Base-by-base conservation (phyloP, 139 green algal genomes). In the Chlamydomonas sp. region DNA sequence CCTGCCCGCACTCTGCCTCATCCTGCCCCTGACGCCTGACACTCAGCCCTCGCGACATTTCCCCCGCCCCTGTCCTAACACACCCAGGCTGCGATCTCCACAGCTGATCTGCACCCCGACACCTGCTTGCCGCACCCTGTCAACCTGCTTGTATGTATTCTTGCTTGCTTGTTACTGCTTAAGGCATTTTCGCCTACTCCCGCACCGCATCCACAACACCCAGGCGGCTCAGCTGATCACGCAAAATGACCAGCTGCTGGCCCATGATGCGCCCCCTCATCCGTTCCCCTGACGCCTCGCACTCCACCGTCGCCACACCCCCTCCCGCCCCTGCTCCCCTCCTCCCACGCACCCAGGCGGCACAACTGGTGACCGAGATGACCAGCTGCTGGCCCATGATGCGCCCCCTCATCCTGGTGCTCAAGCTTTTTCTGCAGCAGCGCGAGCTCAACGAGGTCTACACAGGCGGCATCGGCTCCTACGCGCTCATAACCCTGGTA, bases 391-490 rank as follows among this genome's bases (percentile, higher is more conserved):
- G 97, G 88, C 96, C 97, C 20, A 93, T 95, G 69, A 95, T 99
- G 92, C 90, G 92, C 3, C 97, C 96, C 3, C 92, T 99, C 73
- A 93, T 96, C 68, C 93, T 97, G 59, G 87, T 97, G 61, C 93
- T 99, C 61, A 99, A 99, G 91, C 89, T 96, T 5, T 99, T 99
- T 90, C 89, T 99, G 79, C 96, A 98, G 85, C 97, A 99, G 94
- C 90, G 97, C 0, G 96, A 97, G 63, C 92, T 99, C 17, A 99
- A 99, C 79, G 97, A 99, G 93, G 95, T 99, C 31, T 99, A 99
- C 86, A 92, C 89, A 0, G 98, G 98, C 0, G 97, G 97, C 83
- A 95, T 99, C 80, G 97, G 98, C 69, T 97, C 92, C 68, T 99
- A 99, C 89, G 95, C 95, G 9, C 94, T 99, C 60, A 94, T 99